Evolutionary conservation across 2,329 filamentous ascomycete species (phyloP), one percentile per base, ranked within the genome.

Genomic region (Neopestalotiopsis sp.): DNA sequence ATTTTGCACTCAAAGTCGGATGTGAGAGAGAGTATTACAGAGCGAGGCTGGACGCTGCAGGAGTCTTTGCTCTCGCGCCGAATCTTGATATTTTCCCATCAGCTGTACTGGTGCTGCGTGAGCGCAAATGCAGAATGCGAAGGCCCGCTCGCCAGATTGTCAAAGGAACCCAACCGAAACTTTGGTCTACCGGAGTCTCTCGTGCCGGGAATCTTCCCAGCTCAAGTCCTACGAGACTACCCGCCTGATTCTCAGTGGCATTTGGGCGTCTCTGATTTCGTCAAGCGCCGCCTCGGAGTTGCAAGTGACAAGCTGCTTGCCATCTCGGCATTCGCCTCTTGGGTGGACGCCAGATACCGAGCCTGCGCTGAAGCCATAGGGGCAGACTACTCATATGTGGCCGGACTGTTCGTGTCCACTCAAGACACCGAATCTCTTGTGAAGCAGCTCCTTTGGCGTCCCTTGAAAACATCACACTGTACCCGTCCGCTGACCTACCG

Each of bases 1-100:
- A 30, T 66, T 5, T 6, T 66, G 14, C 32, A 66, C 32, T 57
- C 45, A 24, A 49, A 57, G 28, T 32, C 20, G 24, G 30, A 57
- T 13, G 6, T 34, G 14, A 56, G 69, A 12, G 71, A 74, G 28
- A 67, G 70, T 3, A 71, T 71, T 17, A 66, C 65, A n/a, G 17
- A 56, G 9, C 68, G 73, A 6, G 73, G 72, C 12, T 74, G 73
- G 73, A 74, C 73, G 4, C 53, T 73, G 2, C 73, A 74, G 34
- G 73, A 74, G 32, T 62, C 68, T 2, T 30, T 74, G 17, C 65
- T 74, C 4, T 73, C 73, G 13, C 67, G 71, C 2, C 72, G 72
- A 14, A 65, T 74, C 6, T 56, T 74, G 3, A 73, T 74, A 6
- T 74, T 73, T 32, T 70, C 72, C 2, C 61, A 66, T 14, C 69